phyloP scores from a whole-genome alignment of 2,329 filamentous ascomycete genomes.

The Cladorrhinum sp. region DNA sequence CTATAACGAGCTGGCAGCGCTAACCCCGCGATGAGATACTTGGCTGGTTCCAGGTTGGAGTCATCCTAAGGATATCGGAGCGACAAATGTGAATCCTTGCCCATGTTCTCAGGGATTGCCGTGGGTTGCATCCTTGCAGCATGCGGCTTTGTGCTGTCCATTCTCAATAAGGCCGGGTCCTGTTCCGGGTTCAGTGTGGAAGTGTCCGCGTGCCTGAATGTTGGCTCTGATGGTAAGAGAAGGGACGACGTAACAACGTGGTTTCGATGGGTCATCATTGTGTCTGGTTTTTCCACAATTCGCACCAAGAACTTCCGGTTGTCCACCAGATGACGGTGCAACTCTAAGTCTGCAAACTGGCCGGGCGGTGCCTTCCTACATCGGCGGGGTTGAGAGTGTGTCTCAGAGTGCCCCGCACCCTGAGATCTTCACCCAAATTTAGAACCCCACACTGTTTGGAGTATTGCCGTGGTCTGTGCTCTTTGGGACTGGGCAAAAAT shows the following conservation, averaged over 20 bases:
- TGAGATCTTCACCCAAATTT: neutral
- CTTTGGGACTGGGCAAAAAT: neutral
- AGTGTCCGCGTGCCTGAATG: neutral
- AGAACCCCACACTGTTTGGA: neutral
- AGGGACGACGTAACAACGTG: neutral
- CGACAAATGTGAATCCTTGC: neutral
- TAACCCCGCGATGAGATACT: neutral
- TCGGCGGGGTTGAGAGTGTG: conserved; percentile 1
- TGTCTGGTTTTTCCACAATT: neutral
- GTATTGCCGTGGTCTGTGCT: conserved; percentile 4
- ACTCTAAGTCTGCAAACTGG: neutral
- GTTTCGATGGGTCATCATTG: neutral
- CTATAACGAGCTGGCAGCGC: neutral
- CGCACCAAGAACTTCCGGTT: neutral
- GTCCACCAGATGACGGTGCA: neutral
- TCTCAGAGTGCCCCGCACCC: neutral
- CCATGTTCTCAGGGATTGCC: neutral
- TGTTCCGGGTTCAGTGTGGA: neutral
- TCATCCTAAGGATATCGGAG: neutral
- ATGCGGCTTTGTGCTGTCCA: conserved; percentile 2
- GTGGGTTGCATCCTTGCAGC: neutral
- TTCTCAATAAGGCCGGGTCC: neutral
- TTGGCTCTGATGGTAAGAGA: neutral
- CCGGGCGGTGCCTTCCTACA: conserved; percentile 1
- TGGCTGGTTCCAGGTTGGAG: neutral